These are phyloP conservation scores for Babjeviella inositovora DNA, from an alignment of 805 yeast species.

Conservation along the genomic window DNA sequence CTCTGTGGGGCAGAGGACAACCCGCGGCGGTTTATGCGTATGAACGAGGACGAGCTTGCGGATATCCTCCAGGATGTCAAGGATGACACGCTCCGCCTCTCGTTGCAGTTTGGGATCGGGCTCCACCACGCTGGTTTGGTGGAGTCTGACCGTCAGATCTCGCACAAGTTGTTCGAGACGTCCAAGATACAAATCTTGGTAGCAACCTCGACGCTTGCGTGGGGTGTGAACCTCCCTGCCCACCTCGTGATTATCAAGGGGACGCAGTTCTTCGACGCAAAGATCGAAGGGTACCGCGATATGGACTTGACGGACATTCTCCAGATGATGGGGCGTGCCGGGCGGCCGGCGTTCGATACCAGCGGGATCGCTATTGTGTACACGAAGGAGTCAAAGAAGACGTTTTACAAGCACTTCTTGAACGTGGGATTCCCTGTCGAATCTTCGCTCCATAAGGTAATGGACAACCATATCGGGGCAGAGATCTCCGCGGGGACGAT, in stretches of 20 bases:
- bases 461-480: constrained; percentile 71
- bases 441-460: constrained; percentile 60
- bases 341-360: constrained; percentile 69
- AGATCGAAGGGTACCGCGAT: constrained; percentile 56
- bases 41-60: constrained; percentile 49
- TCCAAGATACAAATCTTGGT: constrained; percentile 57
- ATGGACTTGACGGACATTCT: constrained; percentile 74
- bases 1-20: constrained; percentile 67
- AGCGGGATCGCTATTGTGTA: constrained; percentile 65
- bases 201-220: constrained; percentile 74
- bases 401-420: constrained; percentile 62
- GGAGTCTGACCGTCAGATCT: constrained; percentile 52
- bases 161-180: constrained; percentile 56
- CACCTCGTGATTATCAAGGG: constrained; percentile 69
- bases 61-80: constrained; percentile 36
- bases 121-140: constrained; percentile 74
- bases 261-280: constrained; percentile 47
- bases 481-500: constrained; percentile 63
- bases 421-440: constrained; percentile 77
- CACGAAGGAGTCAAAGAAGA: constrained; percentile 61
- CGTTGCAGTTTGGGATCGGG: constrained; percentile 69
- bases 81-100: constrained; percentile 67
- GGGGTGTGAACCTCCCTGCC: constrained; percentile 81
- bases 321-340: constrained; percentile 82
- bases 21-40: constrained; percentile 53